Evolutionary conservation across 2,329 filamentous ascomycete species (phyloP), one percentile per base, ranked within the genome.

Genomic region (Xylariaceae sp.): DNA sequence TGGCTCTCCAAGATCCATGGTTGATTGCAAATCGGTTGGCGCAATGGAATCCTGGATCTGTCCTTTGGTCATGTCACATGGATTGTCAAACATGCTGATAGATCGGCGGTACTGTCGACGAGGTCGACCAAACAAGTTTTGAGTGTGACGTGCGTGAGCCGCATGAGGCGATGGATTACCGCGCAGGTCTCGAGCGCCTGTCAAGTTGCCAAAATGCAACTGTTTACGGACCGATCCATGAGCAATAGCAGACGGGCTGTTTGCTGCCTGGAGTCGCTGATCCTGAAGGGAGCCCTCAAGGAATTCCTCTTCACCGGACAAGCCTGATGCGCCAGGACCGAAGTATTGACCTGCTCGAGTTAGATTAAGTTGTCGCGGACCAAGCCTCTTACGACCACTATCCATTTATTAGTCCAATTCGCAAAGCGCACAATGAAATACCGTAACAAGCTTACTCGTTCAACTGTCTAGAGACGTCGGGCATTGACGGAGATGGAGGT

Each of bases 11-110:
- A 94, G 77, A 68, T 95, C 91, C 81, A 88, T 89, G 53, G 92
- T 87, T 40, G 88, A 86, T 63, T 89, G 81, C 57, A 92, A 75
- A 55, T 75, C 74, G 63, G 77, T 79, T 56, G 80, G 76, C 54
- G 79, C 70, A 49, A 73, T 67, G 54, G 74, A 70, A 10, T 81
- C 80, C 43, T 84, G 81, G 60, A 86, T 76, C 70, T 91, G 90
- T 52, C 85, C 78, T 72, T 89, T 90, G 76, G 95, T 88, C 51
- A 96, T 79, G 68, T 97, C 94, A 61, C 83, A 88, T 3, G 92
- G 88, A 69, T 88, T 85, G 74, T 97, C 92, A 72, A 95, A 99
- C 94, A 99, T 99, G 80, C 94, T 97, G 67, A 96, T 76, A 21
- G 92, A 95, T 61, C 94, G 85, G 56, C 94, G 86, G 67, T 92